These are phyloP conservation scores for Anaeramoeba ignava DNA, from an alignment of 78 protist genomes.

Conservation along the genomic window DNA sequence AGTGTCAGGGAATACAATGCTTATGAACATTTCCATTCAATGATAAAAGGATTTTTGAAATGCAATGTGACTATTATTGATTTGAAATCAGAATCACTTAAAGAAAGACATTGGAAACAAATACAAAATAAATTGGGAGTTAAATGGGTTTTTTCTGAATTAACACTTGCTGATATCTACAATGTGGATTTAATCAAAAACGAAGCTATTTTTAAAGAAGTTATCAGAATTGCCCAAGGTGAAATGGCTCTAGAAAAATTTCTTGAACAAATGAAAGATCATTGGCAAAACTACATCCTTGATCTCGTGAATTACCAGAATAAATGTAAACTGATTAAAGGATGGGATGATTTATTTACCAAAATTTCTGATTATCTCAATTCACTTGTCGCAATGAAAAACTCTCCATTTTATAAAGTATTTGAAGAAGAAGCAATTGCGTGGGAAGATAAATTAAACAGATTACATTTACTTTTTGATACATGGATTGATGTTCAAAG, in stretches of 20 bases:
- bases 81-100: constrained; percentile 46
- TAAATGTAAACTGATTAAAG: constrained; percentile 50
- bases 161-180: constrained; percentile 73
- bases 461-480: constrained; percentile 48
- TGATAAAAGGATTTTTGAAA: constrained; percentile 16
- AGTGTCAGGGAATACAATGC: constrained; percentile 66
- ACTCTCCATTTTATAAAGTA: constrained; percentile 79
- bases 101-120: constrained; percentile 77
- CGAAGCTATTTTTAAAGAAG: constrained; percentile 57
- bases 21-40: constrained; percentile 32
- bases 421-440: constrained; percentile 64
- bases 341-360: constrained; percentile 88
- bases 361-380: constrained; percentile 54
- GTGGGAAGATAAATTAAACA: constrained; percentile 78
- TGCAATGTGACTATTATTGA: constrained; percentile 14
- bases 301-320: constrained; percentile 64
- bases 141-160: constrained; percentile 31
- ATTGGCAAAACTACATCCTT: constrained; percentile 62
- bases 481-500: constrained; percentile 86
- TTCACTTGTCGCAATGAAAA: constrained; percentile 61
- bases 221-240: constrained; percentile 78
- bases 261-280: constrained; percentile 55
- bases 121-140: constrained; percentile 40
- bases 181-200: constrained; percentile 44
- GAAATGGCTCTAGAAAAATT: constrained; percentile 88